Percentiles rank a stretch among this genome's conserved stretches.
These are phyloP conservation scores for Tuber melanosporum DNA, from an alignment of 495 filamentous ascomycete genomes.

Conservation along the genomic window DNA sequence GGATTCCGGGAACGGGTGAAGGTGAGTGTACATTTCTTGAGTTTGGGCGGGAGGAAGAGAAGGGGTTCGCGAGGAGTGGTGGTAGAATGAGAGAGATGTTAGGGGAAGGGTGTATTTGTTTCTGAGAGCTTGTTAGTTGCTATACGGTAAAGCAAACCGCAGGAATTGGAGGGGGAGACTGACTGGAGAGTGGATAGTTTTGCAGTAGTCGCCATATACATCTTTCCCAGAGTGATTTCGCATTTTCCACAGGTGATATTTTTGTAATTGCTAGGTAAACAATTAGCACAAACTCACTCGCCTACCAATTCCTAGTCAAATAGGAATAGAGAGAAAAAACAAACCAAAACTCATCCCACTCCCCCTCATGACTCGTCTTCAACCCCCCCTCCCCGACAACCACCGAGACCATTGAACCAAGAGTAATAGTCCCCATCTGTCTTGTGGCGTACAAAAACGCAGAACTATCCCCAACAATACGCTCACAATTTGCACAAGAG, in stretches of 20 bases:
- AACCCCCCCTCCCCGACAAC: conserved; percentile 18
- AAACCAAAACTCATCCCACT: conserved; percentile 38
- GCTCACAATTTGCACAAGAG: conserved; percentile 37
- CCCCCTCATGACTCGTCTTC: conserved; percentile 31
- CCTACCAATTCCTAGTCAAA: background rate
- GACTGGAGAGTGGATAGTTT: conserved; percentile 34
- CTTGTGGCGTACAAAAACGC: conserved; percentile 31
- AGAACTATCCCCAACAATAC: conserved; percentile 35
- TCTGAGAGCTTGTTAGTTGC: background rate
- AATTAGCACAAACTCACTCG: conserved; percentile 13
- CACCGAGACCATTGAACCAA: conserved; percentile 25
- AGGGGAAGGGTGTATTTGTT: conserved; percentile 25
- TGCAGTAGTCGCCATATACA: conserved; percentile 35
- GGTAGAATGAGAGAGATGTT: conserved; percentile 29
- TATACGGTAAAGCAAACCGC: background rate
- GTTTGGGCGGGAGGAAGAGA: conserved; percentile 33
- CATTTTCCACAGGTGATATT: conserved; percentile 36
- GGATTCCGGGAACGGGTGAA: conserved; percentile 26
- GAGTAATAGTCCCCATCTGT: conserved; percentile 32
- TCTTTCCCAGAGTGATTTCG: conserved; percentile 22
- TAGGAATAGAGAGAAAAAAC: background rate
- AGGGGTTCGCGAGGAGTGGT: conserved; percentile 22
- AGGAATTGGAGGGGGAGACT: background rate
- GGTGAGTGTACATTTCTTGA: conserved; percentile 29
- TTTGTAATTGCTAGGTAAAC: conserved; percentile 28